Percentiles rank a stretch among this genome's conserved stretches.
Evolutionary conservation across 2,329 filamentous ascomycete species (phyloP).

Genomic region (Xylariomycetidae sp.): DNA sequence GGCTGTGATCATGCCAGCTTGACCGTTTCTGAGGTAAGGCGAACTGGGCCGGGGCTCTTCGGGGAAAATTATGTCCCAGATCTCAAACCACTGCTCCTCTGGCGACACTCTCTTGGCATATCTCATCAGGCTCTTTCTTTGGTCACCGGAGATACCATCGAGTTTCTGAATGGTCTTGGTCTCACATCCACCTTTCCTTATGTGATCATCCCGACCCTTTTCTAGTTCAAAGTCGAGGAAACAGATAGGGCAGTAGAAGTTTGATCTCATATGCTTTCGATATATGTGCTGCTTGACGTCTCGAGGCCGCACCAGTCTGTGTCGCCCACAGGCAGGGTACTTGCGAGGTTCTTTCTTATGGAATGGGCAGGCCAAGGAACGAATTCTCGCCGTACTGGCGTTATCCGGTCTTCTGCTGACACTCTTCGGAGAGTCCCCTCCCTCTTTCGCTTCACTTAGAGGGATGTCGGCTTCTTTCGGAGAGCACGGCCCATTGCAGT

Average conservation of each 20-base stretch:
- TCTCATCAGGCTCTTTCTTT: not conserved
- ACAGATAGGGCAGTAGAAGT: slow-evolving; percentile 16
- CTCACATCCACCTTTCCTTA: slow-evolving; percentile 1
- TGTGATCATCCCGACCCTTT: slow-evolving; percentile 11
- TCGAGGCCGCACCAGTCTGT: slow-evolving; percentile 17
- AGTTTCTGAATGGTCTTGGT: not conserved
- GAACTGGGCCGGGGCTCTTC: slow-evolving; percentile 9
- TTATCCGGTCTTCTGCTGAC: too few relatives aligned
- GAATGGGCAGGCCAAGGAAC: slow-evolving; percentile 18
- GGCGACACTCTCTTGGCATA: not conserved
- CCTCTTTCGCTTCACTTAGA: too few relatives aligned
- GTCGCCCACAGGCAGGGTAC: slow-evolving; percentile 15
- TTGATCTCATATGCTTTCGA: slow-evolving; percentile 15
- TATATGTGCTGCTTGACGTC: slow-evolving; percentile 22
- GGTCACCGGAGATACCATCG: not conserved
- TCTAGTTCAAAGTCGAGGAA: slow-evolving; percentile 10
- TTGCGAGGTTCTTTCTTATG: slow-evolving; percentile 14
- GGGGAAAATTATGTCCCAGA: slow-evolving; percentile 18
- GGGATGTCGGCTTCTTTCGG: too few relatives aligned
- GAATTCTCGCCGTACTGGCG: too few relatives aligned
- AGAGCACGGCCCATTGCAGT: too few relatives aligned
- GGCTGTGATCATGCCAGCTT: slow-evolving; percentile 4
- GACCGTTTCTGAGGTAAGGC: slow-evolving; percentile 9
- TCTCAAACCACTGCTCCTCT: slow-evolving; percentile 18
- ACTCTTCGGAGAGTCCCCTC: too few relatives aligned